Evolutionary conservation across 2,329 filamentous ascomycete species (phyloP).

Genomic region (Blumeria graminis): DNA sequence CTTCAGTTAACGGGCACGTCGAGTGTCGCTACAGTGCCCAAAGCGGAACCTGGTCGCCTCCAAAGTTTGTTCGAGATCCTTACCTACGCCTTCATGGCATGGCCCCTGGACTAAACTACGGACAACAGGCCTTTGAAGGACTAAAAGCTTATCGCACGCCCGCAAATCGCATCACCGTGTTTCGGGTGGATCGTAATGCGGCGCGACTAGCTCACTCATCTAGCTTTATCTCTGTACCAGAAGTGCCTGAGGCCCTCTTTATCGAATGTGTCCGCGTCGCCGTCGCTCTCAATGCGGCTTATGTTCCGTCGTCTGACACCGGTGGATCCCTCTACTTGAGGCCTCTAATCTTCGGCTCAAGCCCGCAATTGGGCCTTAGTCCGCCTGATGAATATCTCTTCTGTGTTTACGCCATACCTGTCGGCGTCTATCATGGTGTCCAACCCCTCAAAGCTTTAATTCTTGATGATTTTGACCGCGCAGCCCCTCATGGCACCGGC

Average conservation of each 20-base stretch:
- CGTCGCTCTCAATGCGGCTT: too few relatives aligned
- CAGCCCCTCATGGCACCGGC: slow-evolving; percentile 76
- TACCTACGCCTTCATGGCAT: slow-evolving; percentile 82
- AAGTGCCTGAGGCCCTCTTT: slow-evolving; percentile 55
- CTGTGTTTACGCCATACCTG: slow-evolving; percentile 71
- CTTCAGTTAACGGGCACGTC: slow-evolving; percentile 76
- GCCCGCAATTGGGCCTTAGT: slow-evolving; percentile 63
- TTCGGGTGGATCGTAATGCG: slow-evolving; percentile 72
- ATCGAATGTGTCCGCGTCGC: slow-evolving; percentile 31
- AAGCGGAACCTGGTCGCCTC: slow-evolving; percentile 53
- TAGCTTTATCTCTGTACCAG: slow-evolving; percentile 59
- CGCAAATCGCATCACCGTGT: slow-evolving; percentile 51
- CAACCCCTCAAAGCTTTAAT: slow-evolving; percentile 73
- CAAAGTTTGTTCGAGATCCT: slow-evolving; percentile 59
- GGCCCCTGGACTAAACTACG: slow-evolving; percentile 88
- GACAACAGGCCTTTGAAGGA: slow-evolving; percentile 95
- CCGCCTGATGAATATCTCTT: slow-evolving; percentile 87
- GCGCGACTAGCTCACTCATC: slow-evolving; percentile 65
- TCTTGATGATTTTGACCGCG: slow-evolving; percentile 78
- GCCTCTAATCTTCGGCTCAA: slow-evolving; percentile 67
- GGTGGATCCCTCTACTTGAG: slow-evolving; percentile 26
- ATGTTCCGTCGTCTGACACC: too few relatives aligned
- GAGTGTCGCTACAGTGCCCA: slow-evolving; percentile 60
- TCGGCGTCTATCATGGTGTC: slow-evolving; percentile 79
- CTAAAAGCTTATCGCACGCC: slow-evolving; percentile 82